These are phyloP conservation scores for Saccharomycopsis hybrid DNA, from an alignment of 1,139 yeast genomes.

Conservation along the genomic window DNA sequence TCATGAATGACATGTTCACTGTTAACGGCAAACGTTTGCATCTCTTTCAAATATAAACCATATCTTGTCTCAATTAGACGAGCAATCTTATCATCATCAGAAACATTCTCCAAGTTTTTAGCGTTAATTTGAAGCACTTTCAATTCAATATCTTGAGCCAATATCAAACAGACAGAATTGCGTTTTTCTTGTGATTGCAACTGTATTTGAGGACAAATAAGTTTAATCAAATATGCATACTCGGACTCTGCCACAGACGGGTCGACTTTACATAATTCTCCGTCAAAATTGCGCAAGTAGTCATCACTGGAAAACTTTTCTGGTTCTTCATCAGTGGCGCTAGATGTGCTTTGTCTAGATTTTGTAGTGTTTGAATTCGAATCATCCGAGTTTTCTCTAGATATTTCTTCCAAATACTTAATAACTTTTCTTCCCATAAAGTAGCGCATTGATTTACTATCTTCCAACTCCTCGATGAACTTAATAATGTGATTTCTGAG, in stretches of 20 bases:
- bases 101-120: constrained; percentile 26
- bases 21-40: constrained; percentile 64
- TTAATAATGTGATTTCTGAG: constrained; percentile 46
- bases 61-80: constrained; percentile 61
- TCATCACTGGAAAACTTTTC: constrained; percentile 20
- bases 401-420: constrained; percentile 15
- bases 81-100: constrained; percentile 43
- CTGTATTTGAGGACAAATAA: constrained; percentile 84
- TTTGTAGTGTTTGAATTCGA: background rate
- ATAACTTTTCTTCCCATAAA: constrained; percentile 19
- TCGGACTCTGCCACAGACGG: constrained; percentile 32
- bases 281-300: constrained; percentile 42
- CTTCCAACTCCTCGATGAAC: constrained; percentile 7
- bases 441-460: constrained; percentile 10
- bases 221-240: constrained; percentile 62
- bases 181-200: constrained; percentile 59
- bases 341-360: background rate
- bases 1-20: constrained; percentile 40
- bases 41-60: constrained; percentile 58
- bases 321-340: background rate
- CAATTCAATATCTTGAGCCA: constrained; percentile 63
- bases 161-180: constrained; percentile 58
- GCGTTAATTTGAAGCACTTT: constrained; percentile 52
- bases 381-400: constrained; percentile 12
- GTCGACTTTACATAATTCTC: constrained; percentile 36